Base-by-base conservation (phyloP, 2,329 filamentous ascomycete genomes). In the Stachybotrys chlorohalonatus region DNA sequence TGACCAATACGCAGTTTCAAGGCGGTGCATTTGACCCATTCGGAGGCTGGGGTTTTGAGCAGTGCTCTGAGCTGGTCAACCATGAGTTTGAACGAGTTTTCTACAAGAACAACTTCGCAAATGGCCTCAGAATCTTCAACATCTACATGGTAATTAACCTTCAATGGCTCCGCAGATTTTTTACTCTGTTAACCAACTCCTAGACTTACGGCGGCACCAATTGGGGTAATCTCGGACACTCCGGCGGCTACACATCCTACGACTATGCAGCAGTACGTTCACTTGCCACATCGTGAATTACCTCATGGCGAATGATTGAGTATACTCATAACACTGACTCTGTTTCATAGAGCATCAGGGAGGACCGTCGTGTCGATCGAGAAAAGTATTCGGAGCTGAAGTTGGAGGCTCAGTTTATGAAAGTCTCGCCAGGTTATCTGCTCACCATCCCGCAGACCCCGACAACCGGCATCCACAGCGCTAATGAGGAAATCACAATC, bases 341-440 rank as follows among this genome's bases (percentile, higher is more conserved):
- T 24, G 4, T 4, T 6, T 3, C 16, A 9, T 42, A 68, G 7
- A 57, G 58, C 49, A 89, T 93, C 53, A 77, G 79, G 1, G 89
- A 94, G 64, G 83, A 88, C 47, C 79, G 89, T 30, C 79, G 79
- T 1, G 73, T 93, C 3, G 71, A 77, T 31, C 79, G 87, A 2
- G 87, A 91, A 64, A 93, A 93, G 66, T 93, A 90, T 66, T 85
- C 83, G 47, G 88, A 94, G 66, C 74, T 89, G 31, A 94, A 93
- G 64, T 78, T 93, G 1, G 74, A 89, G 58, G 87, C 82, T 31
- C 87, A 89, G 60, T 93, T 93, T 68, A 68, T 89, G 53, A 85
- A 85, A 60, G 86, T 84, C 0, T 89, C 86, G 0, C 85, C 87
- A 0, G 82, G 80, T 0, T 92, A 89, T 61, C 70, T 90, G 16